Evolutionary conservation across 2,329 filamentous ascomycete genomes (phyloP), one percentile per base, ranked within the genome.

Genomic region (Alternaria burnsii): DNA sequence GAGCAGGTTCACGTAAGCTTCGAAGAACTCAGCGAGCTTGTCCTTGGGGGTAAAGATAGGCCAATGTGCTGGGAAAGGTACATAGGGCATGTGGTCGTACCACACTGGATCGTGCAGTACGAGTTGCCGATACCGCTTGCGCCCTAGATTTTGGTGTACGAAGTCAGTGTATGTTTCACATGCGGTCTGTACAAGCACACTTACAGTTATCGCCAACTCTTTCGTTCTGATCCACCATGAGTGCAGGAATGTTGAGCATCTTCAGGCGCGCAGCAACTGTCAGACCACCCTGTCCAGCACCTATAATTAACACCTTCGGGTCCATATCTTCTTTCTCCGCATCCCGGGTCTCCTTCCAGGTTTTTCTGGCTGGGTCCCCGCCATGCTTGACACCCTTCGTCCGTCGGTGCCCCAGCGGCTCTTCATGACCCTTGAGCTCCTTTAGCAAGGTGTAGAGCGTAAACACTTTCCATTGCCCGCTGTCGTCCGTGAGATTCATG

Each of bases 231-330:
- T 84, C 82, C 43, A 85, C 73, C n/a, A 84, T 73, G 8, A 84
- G 68, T 28, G 80, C 78, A 1, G 75, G 74, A 5, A 83, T 61
- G 3, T 78, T 77, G 10, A 84, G 69, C 40, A 82, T 80, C 62
- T 81, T 75, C 14, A 83, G 67, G 3, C 82, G 76, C 16, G 80
- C 82, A 16, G 79, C 81, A 3, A 76, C 71, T 24, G 78, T 77
- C 1, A 84, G 71, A 1, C 83, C 82, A 26, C 78, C 77, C 63
- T 83, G 82, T 4, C 82, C 82, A 24, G 77, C 79, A 14, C 82
- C 74, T 16, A 76, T 67, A 46, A 76, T 74, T 44, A 76, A 52
- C 5, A 76, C 74, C 10, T 46, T 72, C 3, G 74, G 74, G 28
- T 76, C 71, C 14, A 67, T 65, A 18, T 61, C 65, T 28, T 71